These are phyloP conservation scores for Aspergillus brasiliensis DNA, from an alignment of 2,329 filamentous ascomycete species.

Conservation along the genomic window DNA sequence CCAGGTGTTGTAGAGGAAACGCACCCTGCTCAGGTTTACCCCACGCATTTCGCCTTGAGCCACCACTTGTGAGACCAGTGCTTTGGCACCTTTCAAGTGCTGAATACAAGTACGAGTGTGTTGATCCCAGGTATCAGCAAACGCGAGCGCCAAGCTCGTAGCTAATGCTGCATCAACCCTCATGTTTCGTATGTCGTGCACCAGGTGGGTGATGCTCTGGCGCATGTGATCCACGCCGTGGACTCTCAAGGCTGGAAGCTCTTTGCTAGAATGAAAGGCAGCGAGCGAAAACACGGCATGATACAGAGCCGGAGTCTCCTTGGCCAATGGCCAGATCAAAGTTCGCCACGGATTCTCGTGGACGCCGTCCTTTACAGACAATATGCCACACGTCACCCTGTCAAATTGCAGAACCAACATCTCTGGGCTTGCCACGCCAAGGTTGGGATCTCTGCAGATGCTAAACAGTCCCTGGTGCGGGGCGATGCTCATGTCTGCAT, in stretches of 20 bases:
- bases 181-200: slow-evolving; percentile 64
- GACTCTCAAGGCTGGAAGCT: slow-evolving; percentile 59
- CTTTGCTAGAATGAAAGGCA: slow-evolving; percentile 66
- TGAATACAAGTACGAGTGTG: slow-evolving; percentile 69
- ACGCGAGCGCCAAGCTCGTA: slow-evolving; percentile 69
- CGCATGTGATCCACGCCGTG: slow-evolving; percentile 70
- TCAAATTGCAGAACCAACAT: slow-evolving; percentile 66
- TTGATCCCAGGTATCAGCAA: slow-evolving; percentile 71
- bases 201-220: slow-evolving; percentile 62
- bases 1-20: slow-evolving; percentile 71
- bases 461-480: slow-evolving; percentile 30
- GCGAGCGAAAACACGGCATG: slow-evolving; percentile 71
- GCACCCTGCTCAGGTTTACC: slow-evolving; percentile 57
- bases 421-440: slow-evolving; percentile 58
- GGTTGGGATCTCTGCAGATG: slow-evolving; percentile 51
- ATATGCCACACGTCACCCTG: slow-evolving; percentile 67
- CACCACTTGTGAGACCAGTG: slow-evolving; percentile 63
- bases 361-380: slow-evolving; percentile 70
- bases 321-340: slow-evolving; percentile 68
- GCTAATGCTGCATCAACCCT: slow-evolving; percentile 66
- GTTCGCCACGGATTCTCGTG: slow-evolving; percentile 73
- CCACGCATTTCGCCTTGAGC: slow-evolving; percentile 41
- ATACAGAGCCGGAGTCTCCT: slow-evolving; percentile 65
- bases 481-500: slow-evolving; percentile 40
- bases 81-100: slow-evolving; percentile 68